phyloP scores from a whole-genome alignment of 2,329 filamentous ascomycete genomes.

The Elsinoe arachidis region DNA sequence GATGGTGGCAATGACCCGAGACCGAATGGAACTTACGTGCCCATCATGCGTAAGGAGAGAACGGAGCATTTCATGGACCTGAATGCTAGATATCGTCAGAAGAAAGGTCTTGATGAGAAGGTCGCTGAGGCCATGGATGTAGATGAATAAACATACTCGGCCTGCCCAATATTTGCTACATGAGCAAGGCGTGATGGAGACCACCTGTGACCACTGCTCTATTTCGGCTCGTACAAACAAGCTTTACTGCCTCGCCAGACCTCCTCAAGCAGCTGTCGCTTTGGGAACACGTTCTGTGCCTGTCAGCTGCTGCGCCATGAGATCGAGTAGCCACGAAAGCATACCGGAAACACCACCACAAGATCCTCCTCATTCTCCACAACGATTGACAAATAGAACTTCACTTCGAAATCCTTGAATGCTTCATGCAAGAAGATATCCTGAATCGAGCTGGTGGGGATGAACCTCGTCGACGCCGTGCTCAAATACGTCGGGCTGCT shows the following conservation, averaged over 20 bases:
- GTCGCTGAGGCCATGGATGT: conserved; percentile 18
- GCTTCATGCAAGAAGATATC: conserved; percentile 94
- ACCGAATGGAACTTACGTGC: conserved; percentile 49
- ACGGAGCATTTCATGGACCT: conserved; percentile 53
- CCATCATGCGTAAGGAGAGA: conserved; percentile 46
- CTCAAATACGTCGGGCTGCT: conserved; percentile 60
- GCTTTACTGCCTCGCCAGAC: conserved; percentile 82
- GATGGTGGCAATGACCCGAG: conserved; percentile 48
- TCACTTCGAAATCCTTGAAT: conserved; percentile 82
- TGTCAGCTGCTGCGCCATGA: neutral
- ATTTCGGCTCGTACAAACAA: conserved; percentile 66
- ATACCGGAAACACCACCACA: conserved; percentile 85
- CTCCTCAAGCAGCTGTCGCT: conserved; percentile 65
- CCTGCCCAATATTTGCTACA: neutral
- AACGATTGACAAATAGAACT: conserved; percentile 81
- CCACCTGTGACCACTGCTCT: conserved; percentile 23
- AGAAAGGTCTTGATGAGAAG: conserved; percentile 38
- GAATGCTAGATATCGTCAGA: conserved; percentile 50
- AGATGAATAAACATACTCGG: conserved; percentile 20
- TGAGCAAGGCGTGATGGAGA: neutral
- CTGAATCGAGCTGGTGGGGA: conserved; percentile 83
- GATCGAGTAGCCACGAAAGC: conserved; percentile 17
- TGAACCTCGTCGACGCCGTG: conserved; percentile 59
- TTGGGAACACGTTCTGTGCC: conserved; percentile 29
- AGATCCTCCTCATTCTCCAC: conserved; percentile 81